These are phyloP conservation scores for Entonaema liquescens DNA, from an alignment of 495 filamentous ascomycete species.

Conservation along the genomic window DNA sequence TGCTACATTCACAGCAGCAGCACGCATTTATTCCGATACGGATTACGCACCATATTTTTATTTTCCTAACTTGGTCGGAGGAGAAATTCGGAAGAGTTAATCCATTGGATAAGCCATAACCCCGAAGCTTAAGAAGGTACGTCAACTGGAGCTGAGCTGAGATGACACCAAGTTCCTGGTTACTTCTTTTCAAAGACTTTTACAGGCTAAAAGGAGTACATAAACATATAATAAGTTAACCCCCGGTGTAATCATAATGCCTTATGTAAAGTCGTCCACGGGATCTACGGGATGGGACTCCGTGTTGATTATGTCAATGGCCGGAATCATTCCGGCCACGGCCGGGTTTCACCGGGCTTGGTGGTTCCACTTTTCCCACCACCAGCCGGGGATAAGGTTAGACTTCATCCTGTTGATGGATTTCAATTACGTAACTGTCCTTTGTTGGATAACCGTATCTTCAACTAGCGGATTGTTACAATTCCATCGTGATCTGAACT, in stretches of 20 bases:
- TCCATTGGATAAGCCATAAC: too few relatives aligned
- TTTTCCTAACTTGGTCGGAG: too few relatives aligned
- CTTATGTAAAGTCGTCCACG: not conserved
- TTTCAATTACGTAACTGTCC: conserved; percentile 20
- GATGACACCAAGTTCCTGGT: too few relatives aligned
- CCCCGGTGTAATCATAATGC: not conserved
- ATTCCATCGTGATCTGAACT: not conserved
- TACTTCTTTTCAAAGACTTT: too few relatives aligned
- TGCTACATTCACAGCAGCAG: too few relatives aligned
- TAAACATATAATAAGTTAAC: not conserved
- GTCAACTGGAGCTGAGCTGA: too few relatives aligned
- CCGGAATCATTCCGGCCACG: conserved; percentile 52
- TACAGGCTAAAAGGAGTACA: too few relatives aligned
- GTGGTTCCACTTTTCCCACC: conserved; percentile 27
- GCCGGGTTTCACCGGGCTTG: conserved; percentile 40
- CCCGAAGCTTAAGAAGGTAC: too few relatives aligned
- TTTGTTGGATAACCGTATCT: conserved; percentile 1
- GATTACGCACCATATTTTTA: too few relatives aligned
- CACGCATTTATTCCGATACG: too few relatives aligned
- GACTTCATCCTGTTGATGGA: conserved; percentile 9
- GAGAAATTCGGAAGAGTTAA: too few relatives aligned
- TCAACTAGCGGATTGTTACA: not conserved
- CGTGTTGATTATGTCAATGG: conserved; percentile 37
- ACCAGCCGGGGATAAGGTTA: conserved; percentile 15
- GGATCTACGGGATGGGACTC: not conserved